phyloP scores from a whole-genome alignment of 2,329 filamentous ascomycete genomes.

The Botrytis pseudocinerea region DNA sequence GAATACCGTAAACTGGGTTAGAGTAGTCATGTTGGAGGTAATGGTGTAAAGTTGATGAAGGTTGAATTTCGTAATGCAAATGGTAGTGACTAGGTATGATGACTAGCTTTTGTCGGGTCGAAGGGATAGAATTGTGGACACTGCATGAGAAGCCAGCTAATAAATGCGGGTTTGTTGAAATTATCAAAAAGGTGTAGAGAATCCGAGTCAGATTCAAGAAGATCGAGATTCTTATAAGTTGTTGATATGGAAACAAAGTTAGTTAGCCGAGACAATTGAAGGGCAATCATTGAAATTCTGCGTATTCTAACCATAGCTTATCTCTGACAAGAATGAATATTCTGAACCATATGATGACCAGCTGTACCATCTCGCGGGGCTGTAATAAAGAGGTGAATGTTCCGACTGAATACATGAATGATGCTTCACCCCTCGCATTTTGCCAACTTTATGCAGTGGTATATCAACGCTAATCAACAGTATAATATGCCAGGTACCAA shows the following conservation, averaged over 20 bases:
- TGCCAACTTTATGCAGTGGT: not conserved
- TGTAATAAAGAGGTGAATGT: not conserved
- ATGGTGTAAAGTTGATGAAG: not conserved
- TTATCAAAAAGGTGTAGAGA: not conserved
- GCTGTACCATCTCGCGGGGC: not conserved
- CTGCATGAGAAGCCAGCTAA: not conserved
- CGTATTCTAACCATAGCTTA: not conserved
- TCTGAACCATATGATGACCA: not conserved
- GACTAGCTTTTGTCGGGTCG: not conserved
- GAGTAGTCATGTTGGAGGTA: not conserved
- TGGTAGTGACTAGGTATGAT: not conserved
- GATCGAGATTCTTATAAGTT: not conserved
- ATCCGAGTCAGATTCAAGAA: not conserved
- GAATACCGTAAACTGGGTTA: not conserved
- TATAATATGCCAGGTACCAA: too few relatives aligned
- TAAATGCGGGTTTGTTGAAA: not conserved
- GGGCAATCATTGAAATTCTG: not conserved
- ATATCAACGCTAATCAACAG: too few relatives aligned
- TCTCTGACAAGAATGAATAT: not conserved
- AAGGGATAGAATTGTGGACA: not conserved
- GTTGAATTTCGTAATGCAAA: not conserved
- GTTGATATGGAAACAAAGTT: not conserved
- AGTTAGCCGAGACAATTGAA: not conserved
- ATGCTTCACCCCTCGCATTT: not conserved
- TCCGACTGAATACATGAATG: not conserved